Base-by-base conservation (phyloP, 306 rosid species). In the Lablab purpureus region DNA sequence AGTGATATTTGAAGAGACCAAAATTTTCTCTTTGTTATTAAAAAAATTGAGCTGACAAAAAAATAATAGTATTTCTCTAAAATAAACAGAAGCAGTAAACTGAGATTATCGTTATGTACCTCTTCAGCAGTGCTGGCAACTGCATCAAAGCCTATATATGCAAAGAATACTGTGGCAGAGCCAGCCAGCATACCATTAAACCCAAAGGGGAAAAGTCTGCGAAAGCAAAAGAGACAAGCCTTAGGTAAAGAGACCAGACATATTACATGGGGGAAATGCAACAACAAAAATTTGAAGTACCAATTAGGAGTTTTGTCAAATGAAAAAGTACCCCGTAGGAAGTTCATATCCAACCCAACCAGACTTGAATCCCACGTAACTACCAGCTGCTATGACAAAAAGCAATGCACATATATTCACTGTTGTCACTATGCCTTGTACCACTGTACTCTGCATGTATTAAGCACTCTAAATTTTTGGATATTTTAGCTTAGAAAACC, bases 61-160 rank as follows among this genome's bases (percentile, higher is more conserved):
- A 13, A 15, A 23, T 32, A 32, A 0, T 4, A 63, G 7, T n/a
- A n/a, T 34, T 64, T 34, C 27, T 17, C 27, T 5, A 66, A 36
- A 37, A 21, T 19, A 66, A 40, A 11, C 32, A 10, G 2, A 37
- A 66, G 5, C 32, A 40, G 40, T 19, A 27, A 36, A 5, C 2
- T 22, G 76, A 73, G 14, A 58, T 43, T 30, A 49, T 70, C 73
- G 46, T 46, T 18, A 4, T 72, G 22, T 41, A 92, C 98, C 97
- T 95, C 98, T 85, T 95, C 99, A 55, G 99, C 98, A 21, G 98
- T 90, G 83, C 98, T 90, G 17, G 97, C 94, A 86, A 95, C 91
- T 36, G 92, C 82, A 87, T 95, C 99, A 80, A 95, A 95, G 82
- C 99, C 99, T 40, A 95, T 86, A 75, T 87, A 95, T 7, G 99